Conservation (phyloP, 495 filamentous ascomycete genomes). For the Terfezia claveryi region DNA sequence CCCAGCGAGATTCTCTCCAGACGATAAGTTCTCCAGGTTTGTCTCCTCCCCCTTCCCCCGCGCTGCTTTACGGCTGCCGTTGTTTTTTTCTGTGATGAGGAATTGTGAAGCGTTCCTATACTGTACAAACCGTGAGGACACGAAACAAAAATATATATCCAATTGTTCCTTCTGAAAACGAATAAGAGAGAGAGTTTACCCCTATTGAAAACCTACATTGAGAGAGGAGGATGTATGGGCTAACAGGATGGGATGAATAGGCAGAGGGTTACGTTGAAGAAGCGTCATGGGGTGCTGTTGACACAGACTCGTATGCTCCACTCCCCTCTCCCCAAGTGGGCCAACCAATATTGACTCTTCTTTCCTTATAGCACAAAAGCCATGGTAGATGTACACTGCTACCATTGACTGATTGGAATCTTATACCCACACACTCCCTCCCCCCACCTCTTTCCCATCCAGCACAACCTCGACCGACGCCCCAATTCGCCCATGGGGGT, state of each 20-base stretch:
- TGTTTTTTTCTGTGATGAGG: constrained; percentile 10
- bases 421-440: constrained; percentile 55
- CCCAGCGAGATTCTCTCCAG: constrained; percentile 88
- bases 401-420: constrained; percentile 47
- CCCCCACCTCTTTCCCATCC: constrained; percentile 36
- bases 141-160: constrained; percentile 13
- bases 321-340: not conserved
- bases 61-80: not conserved
- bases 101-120: constrained; percentile 17
- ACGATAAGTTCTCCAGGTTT: constrained; percentile 87
- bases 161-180: constrained; percentile 22
- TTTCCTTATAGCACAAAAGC: not conserved
- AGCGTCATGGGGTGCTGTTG: constrained; percentile 66
- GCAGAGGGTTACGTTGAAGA: constrained; percentile 82
- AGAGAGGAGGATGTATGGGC: too few relatives aligned
- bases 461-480: too few relatives aligned
- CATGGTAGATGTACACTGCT: not conserved
- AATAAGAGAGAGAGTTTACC: not conserved
- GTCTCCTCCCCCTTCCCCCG: constrained; percentile 3
- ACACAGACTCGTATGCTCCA: constrained; percentile 52
- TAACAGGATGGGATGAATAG: constrained; percentile 21
- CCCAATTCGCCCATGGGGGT: too few relatives aligned
- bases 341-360: too few relatives aligned
- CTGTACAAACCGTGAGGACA: constrained; percentile 4
- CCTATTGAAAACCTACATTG: too few relatives aligned